Conservation (phyloP, 352 stramenopile genomes). For the Phytophthora multivora region DNA sequence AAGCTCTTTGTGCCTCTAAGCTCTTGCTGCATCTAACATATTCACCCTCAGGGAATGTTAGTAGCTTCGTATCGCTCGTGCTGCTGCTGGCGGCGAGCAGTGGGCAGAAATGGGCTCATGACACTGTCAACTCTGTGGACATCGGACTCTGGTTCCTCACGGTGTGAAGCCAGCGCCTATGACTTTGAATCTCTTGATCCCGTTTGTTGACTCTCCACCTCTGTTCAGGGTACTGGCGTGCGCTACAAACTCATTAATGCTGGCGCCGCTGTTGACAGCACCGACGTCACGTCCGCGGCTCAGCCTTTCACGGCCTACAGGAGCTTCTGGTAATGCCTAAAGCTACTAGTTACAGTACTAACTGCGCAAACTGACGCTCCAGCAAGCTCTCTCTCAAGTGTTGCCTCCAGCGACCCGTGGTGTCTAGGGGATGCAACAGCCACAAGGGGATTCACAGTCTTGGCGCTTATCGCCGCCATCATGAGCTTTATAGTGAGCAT, state of each 20-base stretch:
- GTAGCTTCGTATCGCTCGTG: slow-evolving; percentile 51
- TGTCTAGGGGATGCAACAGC: slow-evolving; percentile 55
- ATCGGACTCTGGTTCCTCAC: slow-evolving; percentile 74
- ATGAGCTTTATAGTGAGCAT: slow-evolving; percentile 58
- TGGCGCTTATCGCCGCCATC: slow-evolving; percentile 60
- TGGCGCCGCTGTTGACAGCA: slow-evolving; percentile 45
- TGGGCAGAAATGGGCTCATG: slow-evolving; percentile 59
- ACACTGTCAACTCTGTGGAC: slow-evolving; percentile 75
- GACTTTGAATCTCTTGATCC: slow-evolving; percentile 4
- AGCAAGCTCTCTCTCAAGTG: slow-evolving; percentile 35
- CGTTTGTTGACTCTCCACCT: slow-evolving; percentile 1
- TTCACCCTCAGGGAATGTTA: slow-evolving; percentile 43
- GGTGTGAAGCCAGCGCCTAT: slow-evolving; percentile 24
- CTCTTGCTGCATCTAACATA: not conserved
- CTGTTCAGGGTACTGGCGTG: slow-evolving; percentile 61
- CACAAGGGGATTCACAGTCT: slow-evolving; percentile 51
- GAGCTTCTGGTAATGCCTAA: slow-evolving; percentile 40
- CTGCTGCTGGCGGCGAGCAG: slow-evolving; percentile 55
- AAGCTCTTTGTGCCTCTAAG: not conserved
- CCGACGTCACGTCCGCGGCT: slow-evolving; percentile 25
- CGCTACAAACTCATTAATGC: slow-evolving; percentile 87
- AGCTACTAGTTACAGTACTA: not conserved
- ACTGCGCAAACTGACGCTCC: slow-evolving; percentile 1
- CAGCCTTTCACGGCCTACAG: slow-evolving; percentile 37
- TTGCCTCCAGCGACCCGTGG: slow-evolving; percentile 62